These are phyloP conservation scores for Begonia masoniana DNA, from an alignment of 306 rosid genomes.

Conservation along the genomic window DNA sequence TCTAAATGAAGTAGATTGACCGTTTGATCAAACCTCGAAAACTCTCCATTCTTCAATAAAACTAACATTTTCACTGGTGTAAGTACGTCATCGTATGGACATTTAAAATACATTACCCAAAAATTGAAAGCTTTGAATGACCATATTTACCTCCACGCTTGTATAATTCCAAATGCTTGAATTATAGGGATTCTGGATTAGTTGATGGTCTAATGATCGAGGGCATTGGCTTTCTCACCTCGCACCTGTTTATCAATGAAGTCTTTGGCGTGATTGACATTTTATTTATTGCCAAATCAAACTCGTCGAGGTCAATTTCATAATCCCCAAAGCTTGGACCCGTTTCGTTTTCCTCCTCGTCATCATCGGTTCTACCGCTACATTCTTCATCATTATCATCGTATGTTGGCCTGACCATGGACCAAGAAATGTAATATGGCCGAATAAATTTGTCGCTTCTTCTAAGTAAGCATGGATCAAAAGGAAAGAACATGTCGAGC, in stretches of 20 bases:
- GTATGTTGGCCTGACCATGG: constrained; percentile 48
- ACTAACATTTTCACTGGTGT: too few species aligned
- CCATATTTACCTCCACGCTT: too few species aligned
- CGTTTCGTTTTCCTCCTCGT: background rate
- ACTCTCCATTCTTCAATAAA: too few species aligned
- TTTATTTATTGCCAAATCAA: constrained; percentile 28
- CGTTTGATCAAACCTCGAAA: too few species aligned
- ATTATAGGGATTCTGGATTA: constrained; percentile 41
- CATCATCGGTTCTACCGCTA: constrained; percentile 14
- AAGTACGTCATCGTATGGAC: too few species aligned
- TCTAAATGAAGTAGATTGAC: too few species aligned
- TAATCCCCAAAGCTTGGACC: constrained; percentile 17
- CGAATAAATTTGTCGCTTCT: constrained; percentile 56
- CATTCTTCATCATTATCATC: constrained; percentile 26
- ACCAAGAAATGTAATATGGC: constrained; percentile 66
- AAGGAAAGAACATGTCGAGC: constrained; percentile 87
- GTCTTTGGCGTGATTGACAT: constrained; percentile 65
- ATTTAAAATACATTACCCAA: too few species aligned
- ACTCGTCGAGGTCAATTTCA: constrained; percentile 20
- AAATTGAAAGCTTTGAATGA: too few species aligned
- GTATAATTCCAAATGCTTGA: too few species aligned
- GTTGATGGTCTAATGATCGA: constrained; percentile 49
- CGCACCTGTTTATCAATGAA: constrained; percentile 8
- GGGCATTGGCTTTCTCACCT: constrained; percentile 26
- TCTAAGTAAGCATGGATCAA: constrained; percentile 72